Evolutionary conservation across 78 protist species (phyloP).

Genomic region (Mastigamoeba balamuthi): DNA sequence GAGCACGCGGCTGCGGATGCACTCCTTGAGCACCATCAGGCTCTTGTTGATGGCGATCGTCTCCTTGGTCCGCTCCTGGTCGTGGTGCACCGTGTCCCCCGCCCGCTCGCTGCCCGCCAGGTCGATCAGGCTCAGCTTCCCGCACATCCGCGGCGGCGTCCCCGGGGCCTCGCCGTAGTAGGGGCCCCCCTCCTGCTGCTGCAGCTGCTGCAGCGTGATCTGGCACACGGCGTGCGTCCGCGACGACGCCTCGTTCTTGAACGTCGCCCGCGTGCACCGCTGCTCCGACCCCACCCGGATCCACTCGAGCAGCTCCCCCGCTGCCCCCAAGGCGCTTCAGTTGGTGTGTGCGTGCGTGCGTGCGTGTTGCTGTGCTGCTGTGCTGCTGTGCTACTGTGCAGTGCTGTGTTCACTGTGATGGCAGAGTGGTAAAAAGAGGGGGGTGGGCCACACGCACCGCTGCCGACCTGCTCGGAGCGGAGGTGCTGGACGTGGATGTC

Average conservation of each 20-base stretch:
- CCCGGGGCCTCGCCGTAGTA: too few relatives aligned
- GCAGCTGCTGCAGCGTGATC: not conserved
- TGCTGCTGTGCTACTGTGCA: too few relatives aligned
- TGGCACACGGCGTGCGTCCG: conserved; percentile 2
- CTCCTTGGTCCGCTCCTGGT: not conserved
- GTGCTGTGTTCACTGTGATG: too few relatives aligned
- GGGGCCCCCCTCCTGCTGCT: too few relatives aligned
- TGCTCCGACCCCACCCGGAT: not conserved
- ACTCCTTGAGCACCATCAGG: not conserved
- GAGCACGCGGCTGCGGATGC: conserved; percentile 1
- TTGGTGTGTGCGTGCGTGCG: too few relatives aligned
- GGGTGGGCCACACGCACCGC: not conserved
- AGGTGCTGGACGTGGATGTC: not conserved
- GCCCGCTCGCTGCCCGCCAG: not conserved
- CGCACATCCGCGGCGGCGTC: not conserved
- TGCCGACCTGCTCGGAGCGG: not conserved
- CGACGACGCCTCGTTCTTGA: conserved; percentile 1
- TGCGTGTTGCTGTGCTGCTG: too few relatives aligned
- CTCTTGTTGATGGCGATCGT: conserved; percentile 8
- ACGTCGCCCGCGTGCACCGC: not conserved
- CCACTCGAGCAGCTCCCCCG: not conserved
- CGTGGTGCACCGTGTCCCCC: not conserved
- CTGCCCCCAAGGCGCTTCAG: too few relatives aligned
- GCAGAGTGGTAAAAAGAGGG: too few relatives aligned
- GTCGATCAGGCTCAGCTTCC: not conserved